Base-by-base conservation (phyloP, 495 filamentous ascomycete species). In the Elaphomyces granulatus region DNA sequence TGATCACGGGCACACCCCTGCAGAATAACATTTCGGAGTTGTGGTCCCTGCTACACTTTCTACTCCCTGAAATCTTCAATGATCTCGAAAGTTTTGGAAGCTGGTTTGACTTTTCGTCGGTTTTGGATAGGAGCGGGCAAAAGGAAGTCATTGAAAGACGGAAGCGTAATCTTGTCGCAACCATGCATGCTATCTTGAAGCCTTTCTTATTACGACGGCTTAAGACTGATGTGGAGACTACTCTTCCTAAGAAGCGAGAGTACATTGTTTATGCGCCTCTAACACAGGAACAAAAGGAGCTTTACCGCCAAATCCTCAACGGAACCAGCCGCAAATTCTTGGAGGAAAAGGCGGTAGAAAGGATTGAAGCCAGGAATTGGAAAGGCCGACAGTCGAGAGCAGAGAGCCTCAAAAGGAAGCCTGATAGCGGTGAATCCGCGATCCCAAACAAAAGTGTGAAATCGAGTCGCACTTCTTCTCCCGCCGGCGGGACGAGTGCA, bases 11-110 rank as follows among this genome's bases (percentile, higher is more conserved):
- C 4, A 98, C 90, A 0, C 90, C 90, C 0, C 59, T 98, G 2
- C 90, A 98, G 50, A 98, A 98, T 48, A 98, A 95, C 49, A 76
- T 98, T 3, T 77, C 82, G 12, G 90, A 98, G 50, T 61, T 98
- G 2, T 98, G 90, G 90, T 95, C 90, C 0, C 64, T 98, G 12
- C 67, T 98, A 2, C 85, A 96, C 55, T 98, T 96, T 47, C 66
- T 98, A 2, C 71, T 98, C 32, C 90, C 90, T 2, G 80, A 83
- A 30, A 84, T 94, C 30, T 98, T 98, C 51, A 76, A 83, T 42
- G 81, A 92, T 52, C 75, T 88, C 52, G 78, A 83, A 45, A 78
- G 80, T 8, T 98, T 98, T 44, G 83, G 95, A 56, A 74, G 72
- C 23, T 94, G 87, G 85, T 98, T 98, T 46, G 87, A 98, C 51